Evolutionary conservation across 2,329 filamentous ascomycete genomes (phyloP), one percentile per base, ranked within the genome.

Genomic region (Colletotrichum simmondsii): DNA sequence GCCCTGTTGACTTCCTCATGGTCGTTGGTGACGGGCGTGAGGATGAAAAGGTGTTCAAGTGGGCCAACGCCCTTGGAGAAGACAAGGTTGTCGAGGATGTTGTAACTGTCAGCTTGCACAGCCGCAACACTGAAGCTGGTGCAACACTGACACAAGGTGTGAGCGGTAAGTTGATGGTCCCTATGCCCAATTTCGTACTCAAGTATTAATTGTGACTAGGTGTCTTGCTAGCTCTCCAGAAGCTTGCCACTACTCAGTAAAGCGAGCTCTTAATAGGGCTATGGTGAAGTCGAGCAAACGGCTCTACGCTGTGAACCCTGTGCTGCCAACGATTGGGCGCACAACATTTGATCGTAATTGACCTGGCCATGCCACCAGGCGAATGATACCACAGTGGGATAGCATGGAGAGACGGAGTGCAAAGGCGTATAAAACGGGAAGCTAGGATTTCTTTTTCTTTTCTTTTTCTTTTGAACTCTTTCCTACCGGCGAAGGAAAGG

Each of bases 21-120:
- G 94, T 98, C 7, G 90, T 95, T 42, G 96, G 96, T 49, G 95
- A 98, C 79, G 95, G 95, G 54, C 92, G 96, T 37, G 96, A 98
- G 77, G 97, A 98, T 76, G 96, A 98, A 80, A 93, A 94, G 77
- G 93, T 98, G 24, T 98, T 98, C 85, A 92, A 92, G 74, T 98
- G 97, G 96, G 97, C 96, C 22, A 98, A 98, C 83, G 87, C 90
- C 61, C 85, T 98, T 12, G 87, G 87, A 26, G 87, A 88, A 3
- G 84, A 88, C 10, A 87, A 88, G 22, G 83, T 84, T 2, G 87
- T 95, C 56, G 84, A 91, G 62, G 88, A 94, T 68, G 94, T 97
- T 4, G 91, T 93, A 74, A 98, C 95, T 2, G 95, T 98, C 26
- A 97, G 94, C 75, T 86, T 98, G 46, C 95, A 95, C 63, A 94